Base-by-base conservation (phyloP, 1,284 basidiomycete genomes). In the Sanghuangporus baumii region DNA sequence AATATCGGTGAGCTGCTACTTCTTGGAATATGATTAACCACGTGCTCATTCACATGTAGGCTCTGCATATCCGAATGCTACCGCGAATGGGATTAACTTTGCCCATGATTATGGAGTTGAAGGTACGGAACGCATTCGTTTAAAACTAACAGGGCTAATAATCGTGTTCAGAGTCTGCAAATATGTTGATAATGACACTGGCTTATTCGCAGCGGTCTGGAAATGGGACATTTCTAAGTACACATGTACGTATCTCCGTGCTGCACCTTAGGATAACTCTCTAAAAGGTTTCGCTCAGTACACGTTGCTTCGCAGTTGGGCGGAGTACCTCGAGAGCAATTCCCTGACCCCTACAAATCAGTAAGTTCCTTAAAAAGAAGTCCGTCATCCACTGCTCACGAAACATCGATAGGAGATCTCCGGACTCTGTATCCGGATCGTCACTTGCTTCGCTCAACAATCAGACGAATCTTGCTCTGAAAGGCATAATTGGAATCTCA, bases 261-360 rank as follows among this genome's bases (percentile, higher is more conserved):
- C 66, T 46, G 6, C n/a, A 31, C 23, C 23, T 46, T 26, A 47
- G 41, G 8, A 14, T 18, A 60, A 62, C 75, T 74, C 73, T 61
- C 69, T 73, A 7, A 73, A 69, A 7, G 74, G 73, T 60, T 77
- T 78, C 75, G 55, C 77, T 16, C 55, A 81, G 72, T 81, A 83
- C 69, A 54, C 63, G 11, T 67, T 78, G 26, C 68, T 84, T 57
- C 74, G 73, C 56, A 68, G 70, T 50, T 80, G 78, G 78, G 73
- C 76, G 34, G 65, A 75, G 50, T 79, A 73, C 66, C 67, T 80
- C 6, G 69, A 74, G 34, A 65, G 70, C 12, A 74, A 77, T 54
- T 69, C 73, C 4, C 68, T 79, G 50, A 70, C 74, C 34, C 75
- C 75, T 0, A 70, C 69, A 41, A 66, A 71, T 41, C 75, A 77